Evolutionary conservation across 352 stramenopile species (phyloP).

Genomic region (Globisporangium polare): DNA sequence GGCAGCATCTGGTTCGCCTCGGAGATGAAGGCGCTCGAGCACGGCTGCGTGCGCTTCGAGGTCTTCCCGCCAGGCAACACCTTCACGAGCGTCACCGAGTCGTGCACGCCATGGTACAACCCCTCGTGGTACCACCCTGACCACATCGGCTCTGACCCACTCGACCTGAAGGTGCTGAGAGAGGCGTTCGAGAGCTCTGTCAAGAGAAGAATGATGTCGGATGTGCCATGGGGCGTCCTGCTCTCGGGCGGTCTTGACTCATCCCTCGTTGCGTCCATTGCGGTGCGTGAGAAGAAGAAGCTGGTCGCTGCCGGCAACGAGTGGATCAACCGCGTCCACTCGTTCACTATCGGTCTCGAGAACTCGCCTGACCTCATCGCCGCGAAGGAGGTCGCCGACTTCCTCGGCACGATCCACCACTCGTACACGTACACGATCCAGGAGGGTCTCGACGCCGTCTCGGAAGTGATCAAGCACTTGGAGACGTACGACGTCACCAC

Average conservation of each 20-base stretch:
- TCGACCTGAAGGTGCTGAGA: conserved; percentile 79
- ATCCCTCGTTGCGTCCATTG: conserved; percentile 96
- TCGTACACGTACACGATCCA: conserved; percentile 99
- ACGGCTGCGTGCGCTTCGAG: conserved; percentile 81
- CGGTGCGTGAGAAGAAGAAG: conserved; percentile 91
- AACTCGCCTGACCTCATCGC: conserved; percentile 95
- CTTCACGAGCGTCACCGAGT: conserved; percentile 83
- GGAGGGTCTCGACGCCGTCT: conserved; percentile 96
- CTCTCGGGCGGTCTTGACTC: conserved; percentile 98
- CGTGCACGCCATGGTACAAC: conserved; percentile 95
- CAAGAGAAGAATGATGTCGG: conserved; percentile 97
- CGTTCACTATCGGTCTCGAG: conserved; percentile 97
- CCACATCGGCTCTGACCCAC: conserved; percentile 52
- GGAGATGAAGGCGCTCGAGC: conserved; percentile 97
- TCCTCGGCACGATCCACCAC: conserved; percentile 98
- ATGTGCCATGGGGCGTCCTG: conserved; percentile 98
- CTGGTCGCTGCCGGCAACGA: conserved; percentile 69
- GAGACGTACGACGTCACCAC: conserved; percentile 99
- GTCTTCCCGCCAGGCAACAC: conserved; percentile 90
- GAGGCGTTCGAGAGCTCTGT: conserved; percentile 94
- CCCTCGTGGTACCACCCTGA: conserved; percentile 89
- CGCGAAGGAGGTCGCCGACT: conserved; percentile 95
- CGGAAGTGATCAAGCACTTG: conserved; percentile 96
- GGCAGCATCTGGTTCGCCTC: conserved; percentile 95
- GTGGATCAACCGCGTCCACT: conserved; percentile 95